Evolutionary conservation across 208 protist species (phyloP).

Genomic region (Plasmodiophora brassicae): DNA sequence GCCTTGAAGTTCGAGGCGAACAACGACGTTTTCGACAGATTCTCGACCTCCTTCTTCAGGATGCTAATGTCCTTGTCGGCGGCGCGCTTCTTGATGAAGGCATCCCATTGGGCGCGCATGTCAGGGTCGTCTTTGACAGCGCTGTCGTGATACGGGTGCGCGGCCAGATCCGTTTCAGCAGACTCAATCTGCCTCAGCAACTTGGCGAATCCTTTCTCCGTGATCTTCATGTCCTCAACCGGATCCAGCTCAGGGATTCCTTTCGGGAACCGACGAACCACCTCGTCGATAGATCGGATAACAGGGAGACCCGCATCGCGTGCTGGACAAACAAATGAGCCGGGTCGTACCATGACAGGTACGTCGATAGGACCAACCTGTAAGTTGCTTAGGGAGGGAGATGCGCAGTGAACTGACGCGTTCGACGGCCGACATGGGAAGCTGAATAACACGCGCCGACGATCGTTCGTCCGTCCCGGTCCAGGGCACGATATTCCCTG

Average conservation of each 20-base stretch:
- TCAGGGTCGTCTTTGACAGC: background rate
- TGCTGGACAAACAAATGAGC: background rate
- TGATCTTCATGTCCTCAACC: constrained; percentile 90
- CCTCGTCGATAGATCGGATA: constrained; percentile 38
- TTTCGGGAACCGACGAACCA: constrained; percentile 56
- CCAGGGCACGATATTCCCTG: no score
- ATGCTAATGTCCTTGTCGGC: constrained; percentile 73
- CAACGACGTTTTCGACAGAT: constrained; percentile 36
- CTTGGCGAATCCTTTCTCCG: constrained; percentile 59
- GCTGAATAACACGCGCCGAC: constrained; percentile 5
- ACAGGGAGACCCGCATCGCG: background rate
- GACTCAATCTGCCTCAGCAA: constrained; percentile 4
- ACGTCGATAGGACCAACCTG: background rate
- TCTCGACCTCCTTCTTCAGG: constrained; percentile 76
- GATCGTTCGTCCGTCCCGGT: no score
- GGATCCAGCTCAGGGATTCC: constrained; percentile 83
- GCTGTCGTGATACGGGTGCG: background rate
- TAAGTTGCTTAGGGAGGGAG: constrained; percentile 59
- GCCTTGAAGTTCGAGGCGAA: constrained; percentile 38
- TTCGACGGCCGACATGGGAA: constrained; percentile 44
- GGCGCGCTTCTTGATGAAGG: constrained; percentile 36
- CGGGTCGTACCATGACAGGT: background rate
- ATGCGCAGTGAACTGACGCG: constrained; percentile 55
- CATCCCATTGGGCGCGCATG: background rate
- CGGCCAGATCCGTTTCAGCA: background rate